A percentile compares a stretch with the other conserved stretches of the same genome.
phyloP scores from a whole-genome alignment of 208 protist species.

The Sergeia podlipaevii region DNA sequence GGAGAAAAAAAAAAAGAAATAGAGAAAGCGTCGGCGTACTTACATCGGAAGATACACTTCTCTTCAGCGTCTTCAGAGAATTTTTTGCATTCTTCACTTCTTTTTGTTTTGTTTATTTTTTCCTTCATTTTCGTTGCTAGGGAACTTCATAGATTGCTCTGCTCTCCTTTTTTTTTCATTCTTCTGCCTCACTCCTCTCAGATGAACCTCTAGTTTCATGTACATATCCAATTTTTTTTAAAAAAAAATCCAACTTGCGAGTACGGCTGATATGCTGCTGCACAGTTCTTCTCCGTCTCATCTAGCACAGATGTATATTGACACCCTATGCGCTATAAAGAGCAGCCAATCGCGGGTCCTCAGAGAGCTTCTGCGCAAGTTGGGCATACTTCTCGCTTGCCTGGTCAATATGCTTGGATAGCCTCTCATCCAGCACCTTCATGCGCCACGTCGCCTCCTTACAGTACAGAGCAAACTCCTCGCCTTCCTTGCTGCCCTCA shows the following conservation, averaged over 20 bases:
- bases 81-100: too few species aligned
- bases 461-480: slow-evolving; percentile 84
- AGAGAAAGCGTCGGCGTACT: background rate
- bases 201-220: too few species aligned
- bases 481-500: slow-evolving; percentile 64
- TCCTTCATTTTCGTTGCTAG: too few species aligned
- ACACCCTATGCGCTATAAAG: slow-evolving; percentile 34
- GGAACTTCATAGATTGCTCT: too few species aligned
- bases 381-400: slow-evolving; percentile 83
- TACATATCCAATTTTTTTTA: too few species aligned
- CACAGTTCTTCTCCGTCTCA: background rate
- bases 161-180: too few species aligned
- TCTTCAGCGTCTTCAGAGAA: too few species aligned
- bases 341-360: slow-evolving; percentile 64
- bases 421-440: slow-evolving; percentile 86
- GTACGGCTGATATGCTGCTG: background rate
- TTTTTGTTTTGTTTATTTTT: too few species aligned
- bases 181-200: too few species aligned
- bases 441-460: slow-evolving; percentile 91
- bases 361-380: slow-evolving; percentile 67
- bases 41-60: too few species aligned
- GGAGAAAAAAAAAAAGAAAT: background rate
- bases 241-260: too few species aligned
- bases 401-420: slow-evolving; percentile 83
- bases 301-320: background rate